phyloP scores from a whole-genome alignment of 1,284 basidiomycete species.

The Pseudozyma sp. region DNA sequence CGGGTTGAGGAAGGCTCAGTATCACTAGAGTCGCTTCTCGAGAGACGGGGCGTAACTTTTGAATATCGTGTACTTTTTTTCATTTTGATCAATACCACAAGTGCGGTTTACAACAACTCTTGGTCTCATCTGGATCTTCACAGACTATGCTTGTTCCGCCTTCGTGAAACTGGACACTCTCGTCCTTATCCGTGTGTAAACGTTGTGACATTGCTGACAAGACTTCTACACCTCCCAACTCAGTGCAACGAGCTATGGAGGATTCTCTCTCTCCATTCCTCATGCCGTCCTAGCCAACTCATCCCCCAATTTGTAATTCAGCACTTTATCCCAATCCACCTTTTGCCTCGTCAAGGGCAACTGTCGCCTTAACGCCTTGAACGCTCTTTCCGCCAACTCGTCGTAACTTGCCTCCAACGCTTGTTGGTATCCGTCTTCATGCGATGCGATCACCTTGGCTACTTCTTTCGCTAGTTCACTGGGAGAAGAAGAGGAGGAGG shows the following conservation, averaged over 20 bases:
- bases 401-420: conserved; percentile 46
- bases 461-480: conserved; percentile 34
- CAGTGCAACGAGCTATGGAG: no score
- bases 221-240: no score
- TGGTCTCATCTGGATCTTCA: no score
- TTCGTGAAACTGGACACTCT: no score
- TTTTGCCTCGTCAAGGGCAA: conserved; percentile 67
- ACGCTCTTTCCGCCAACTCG: conserved; percentile 59
- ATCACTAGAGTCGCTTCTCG: conserved; percentile 8
- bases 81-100: no score
- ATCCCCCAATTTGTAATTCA: conserved; percentile 57
- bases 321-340: conserved; percentile 68
- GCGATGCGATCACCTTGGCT: conserved; percentile 39
- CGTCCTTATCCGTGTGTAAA: no score
- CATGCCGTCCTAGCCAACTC: conserved; percentile 44
- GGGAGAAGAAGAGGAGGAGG: conserved; percentile 1
- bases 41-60: not conserved
- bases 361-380: conserved; percentile 62
- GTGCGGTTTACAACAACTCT: no score
- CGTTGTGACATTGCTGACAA: no score
- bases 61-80: no score
- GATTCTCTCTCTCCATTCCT: no score
- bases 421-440: conserved; percentile 62
- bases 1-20: conserved; percentile 40
- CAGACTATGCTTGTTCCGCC: no score